Evolutionary conservation across 1,139 yeast genomes (phyloP), one percentile per base, ranked within the genome.

Genomic region (Candida sanyaensis): DNA sequence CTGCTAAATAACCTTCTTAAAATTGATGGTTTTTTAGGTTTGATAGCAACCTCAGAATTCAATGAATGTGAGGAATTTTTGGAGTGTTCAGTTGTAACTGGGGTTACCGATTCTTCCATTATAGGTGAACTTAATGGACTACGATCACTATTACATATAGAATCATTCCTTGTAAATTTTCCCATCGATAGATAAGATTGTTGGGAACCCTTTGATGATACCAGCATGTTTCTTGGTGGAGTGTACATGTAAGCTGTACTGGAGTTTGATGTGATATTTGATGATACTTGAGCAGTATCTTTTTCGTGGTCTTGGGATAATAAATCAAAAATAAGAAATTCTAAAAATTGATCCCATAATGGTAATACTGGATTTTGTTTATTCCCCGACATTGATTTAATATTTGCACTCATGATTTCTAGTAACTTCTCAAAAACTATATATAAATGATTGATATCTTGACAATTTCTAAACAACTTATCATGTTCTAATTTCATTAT

Each of bases 401-500:
- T 46, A 11, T 55, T 55, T 10, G 51, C 51, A 12, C 55, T 52
- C 31, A 61, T 46, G 12, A 47, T 48, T n/a, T 47, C 40, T 42
- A 59, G 49, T 37, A 62, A 44, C 6, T 42, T 45, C 27, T 46
- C 37, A 21, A 52, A 60, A 17, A 43, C 26, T 2, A 37, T 34
- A 29, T 3, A 30, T 5, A 37, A 23, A 28, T 17, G 34, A 6
- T 28, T 31, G 6, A 12, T 38, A 32, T 21, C 23, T 24, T 5
- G 29, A n/a, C 37, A 24, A 26, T 17, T 34, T 27, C n/a, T 12
- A 36, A 34, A 58, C 42, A 55, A 45, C 30, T 55, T 56, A 17
- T 53, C 52, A 49, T 66, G 68, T 7, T 58, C 55, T 10, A 53
- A 50, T 45, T 62, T 54, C 69, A 69, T 58, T 37, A 54, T 48